phyloP scores from a whole-genome alignment of 495 filamentous ascomycete genomes.

The Diplogelasinospora grovesii region DNA sequence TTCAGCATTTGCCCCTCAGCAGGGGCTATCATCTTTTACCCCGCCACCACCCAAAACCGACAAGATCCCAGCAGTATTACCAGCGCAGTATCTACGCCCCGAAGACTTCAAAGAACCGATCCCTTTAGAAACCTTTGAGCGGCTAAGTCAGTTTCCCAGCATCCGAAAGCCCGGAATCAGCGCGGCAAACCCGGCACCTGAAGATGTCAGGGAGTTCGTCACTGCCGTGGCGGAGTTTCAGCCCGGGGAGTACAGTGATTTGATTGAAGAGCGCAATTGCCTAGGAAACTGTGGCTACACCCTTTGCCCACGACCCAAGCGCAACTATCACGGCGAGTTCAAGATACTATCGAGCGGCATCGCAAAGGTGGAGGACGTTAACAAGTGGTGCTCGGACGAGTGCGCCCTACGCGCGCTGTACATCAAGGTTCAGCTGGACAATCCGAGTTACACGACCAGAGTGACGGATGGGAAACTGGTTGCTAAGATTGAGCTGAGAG shows the following conservation, averaged over 20 bases:
- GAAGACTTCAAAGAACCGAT: constrained; percentile 59
- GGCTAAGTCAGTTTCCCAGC: constrained; percentile 59
- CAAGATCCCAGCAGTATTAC: too few species aligned
- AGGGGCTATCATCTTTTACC: too few species aligned
- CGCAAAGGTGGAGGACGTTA: constrained; percentile 56
- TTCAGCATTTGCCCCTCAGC: too few species aligned
- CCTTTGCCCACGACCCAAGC: constrained; percentile 48
- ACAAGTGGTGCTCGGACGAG: constrained; percentile 79
- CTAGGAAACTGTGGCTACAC: constrained; percentile 73
- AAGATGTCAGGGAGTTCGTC: constrained; percentile 54
- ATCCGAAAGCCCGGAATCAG: constrained; percentile 44
- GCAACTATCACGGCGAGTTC: constrained; percentile 11
- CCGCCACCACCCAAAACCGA: constrained; percentile 12
- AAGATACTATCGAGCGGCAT: constrained; percentile 20
- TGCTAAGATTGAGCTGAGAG: constrained; percentile 34
- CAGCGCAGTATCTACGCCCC: constrained; percentile 52
- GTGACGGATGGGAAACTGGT: constrained; percentile 21
- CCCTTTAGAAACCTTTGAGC: constrained; percentile 52
- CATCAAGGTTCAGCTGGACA: constrained; percentile 73
- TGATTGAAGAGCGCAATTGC: constrained; percentile 82
- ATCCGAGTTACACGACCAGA: constrained; percentile 19
- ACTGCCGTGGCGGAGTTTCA: constrained; percentile 61
- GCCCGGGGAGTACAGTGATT: constrained; percentile 75
- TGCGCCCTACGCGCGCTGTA: constrained; percentile 77
- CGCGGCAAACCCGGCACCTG: constrained; percentile 50